phyloP scores from a whole-genome alignment of 2,329 filamentous ascomycete species.

The Calonectria multiphialidica region DNA sequence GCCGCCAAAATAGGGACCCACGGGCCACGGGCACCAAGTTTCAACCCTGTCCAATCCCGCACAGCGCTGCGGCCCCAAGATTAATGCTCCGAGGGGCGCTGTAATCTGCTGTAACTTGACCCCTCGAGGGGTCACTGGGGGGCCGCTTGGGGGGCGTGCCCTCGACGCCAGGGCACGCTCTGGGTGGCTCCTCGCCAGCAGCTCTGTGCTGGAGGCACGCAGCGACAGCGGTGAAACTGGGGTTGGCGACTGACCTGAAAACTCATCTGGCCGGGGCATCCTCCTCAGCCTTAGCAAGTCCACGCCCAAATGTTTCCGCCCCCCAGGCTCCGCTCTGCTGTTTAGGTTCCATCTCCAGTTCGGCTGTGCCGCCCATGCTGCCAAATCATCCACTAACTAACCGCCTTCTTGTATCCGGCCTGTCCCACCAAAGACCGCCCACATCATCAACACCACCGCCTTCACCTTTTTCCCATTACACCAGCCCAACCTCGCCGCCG shows the following conservation, averaged over 20 bases:
- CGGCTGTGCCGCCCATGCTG: conserved; percentile 14
- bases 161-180: not conserved
- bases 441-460: conserved; percentile 26
- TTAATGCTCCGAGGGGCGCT: conserved; percentile 17
- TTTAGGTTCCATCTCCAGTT: conserved; percentile 19
- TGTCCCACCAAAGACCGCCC: conserved; percentile 24
- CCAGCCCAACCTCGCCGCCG: conserved; percentile 5
- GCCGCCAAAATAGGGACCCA: conserved; percentile 3
- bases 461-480: conserved; percentile 17
- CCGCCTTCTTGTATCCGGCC: conserved; percentile 8
- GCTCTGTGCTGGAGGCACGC: not conserved
- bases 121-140: conserved; percentile 8
- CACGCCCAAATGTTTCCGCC: conserved; percentile 10
- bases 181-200: not conserved
- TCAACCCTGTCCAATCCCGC: conserved; percentile 4
- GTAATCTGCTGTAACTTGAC: not conserved
- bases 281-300: conserved; percentile 8
- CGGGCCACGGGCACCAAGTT: conserved; percentile 1
- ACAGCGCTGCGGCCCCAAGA: not conserved
- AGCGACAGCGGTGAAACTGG: conserved; percentile 1
- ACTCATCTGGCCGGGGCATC: not conserved
- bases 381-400: conserved; percentile 20
- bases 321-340: conserved; percentile 8
- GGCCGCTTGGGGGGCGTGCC: not conserved
- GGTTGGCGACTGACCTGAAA: conserved; percentile 16